Base-by-base conservation (phyloP, 176 grass and related monocot species). In the Echinochloa phyllopogon region DNA sequence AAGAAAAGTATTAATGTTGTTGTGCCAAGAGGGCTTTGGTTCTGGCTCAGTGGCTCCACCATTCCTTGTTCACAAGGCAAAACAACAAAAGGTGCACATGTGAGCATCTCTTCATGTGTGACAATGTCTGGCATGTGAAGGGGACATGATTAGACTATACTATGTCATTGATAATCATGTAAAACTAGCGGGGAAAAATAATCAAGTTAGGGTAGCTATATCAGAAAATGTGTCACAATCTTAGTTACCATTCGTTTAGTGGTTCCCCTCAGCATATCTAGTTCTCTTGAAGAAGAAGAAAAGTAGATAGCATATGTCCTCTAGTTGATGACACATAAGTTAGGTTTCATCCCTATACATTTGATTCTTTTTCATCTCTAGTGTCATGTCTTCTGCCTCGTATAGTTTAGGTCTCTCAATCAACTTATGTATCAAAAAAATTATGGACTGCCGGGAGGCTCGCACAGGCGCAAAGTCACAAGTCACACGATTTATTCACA, bases 361-460 rank as follows among this genome's bases (percentile, higher is more conserved):
- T 85, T 60, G 33, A 44, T 69, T 63, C n/a, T 40, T 89, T 43
- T 53, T 24, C 50, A 85, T 80, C n/a, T 69, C 42, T 68, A 89
- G 21, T 74, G 29, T n/a, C 74, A 72, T 20, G 16, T 78, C 69
- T 65, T 56, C 9, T 52, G 24, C 51, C 44, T 52, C 65, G 36
- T 63, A 77, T 47, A 64, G 18, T 83, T 43, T 55, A 44, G 77
- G 48, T 72, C 18, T 50, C 55, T 66, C 20, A 18, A 68, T 51
- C 56, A 72, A 38, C 53, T 53, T 63, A 51, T 79, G 21, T 60
- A 75, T 27, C 39, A 44, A n/a, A n/a, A n/a, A n/a, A n/a, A n/a
- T n/a, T n/a, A n/a, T n/a, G n/a, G n/a, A n/a, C n/a, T n/a, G n/a
- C n/a, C n/a, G n/a, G n/a, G n/a, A n/a, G n/a, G n/a, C n/a, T n/a